Percentiles rank a stretch among this genome's conserved stretches.
Conservation (phyloP, 1,139 yeast genomes). For the Nakaseomyces nivariensis region DNA sequence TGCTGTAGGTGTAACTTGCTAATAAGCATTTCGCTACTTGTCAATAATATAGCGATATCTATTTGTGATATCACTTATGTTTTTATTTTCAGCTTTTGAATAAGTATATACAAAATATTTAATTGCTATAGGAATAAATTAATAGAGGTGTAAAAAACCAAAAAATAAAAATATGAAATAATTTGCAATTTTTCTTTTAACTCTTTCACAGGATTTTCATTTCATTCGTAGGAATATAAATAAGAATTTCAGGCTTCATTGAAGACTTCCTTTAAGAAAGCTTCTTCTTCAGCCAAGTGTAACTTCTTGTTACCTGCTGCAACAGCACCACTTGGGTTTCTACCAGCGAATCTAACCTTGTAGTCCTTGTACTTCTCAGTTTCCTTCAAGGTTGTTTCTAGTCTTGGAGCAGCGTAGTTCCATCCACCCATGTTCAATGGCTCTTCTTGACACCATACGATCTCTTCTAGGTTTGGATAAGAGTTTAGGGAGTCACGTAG, state of each 20-base stretch:
- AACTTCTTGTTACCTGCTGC: constrained; percentile 94
- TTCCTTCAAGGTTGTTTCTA: constrained; percentile 63
- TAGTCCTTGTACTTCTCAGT: constrained; percentile 55
- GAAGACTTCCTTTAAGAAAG: constrained; percentile 74
- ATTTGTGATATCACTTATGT: background rate
- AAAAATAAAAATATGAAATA: background rate
- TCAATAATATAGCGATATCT: too few species aligned
- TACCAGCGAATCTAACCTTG: constrained; percentile 79
- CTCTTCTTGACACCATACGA: constrained; percentile 98
- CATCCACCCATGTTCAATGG: constrained; percentile 96
- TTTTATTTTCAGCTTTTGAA: background rate
- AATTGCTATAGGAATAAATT: background rate
- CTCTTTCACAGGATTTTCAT: background rate
- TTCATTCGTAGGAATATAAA: background rate
- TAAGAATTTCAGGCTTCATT: constrained; percentile 1
- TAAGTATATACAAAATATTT: background rate
- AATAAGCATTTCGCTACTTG: too few species aligned
- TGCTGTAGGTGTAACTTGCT: too few species aligned
- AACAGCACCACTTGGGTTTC: constrained; percentile 96
- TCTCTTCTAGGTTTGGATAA: constrained; percentile 76
- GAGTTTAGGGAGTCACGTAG: constrained; percentile 72
- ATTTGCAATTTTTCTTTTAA: background rate
- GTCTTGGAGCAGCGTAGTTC: constrained; percentile 72
- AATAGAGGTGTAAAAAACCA: background rate
- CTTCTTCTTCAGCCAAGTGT: constrained; percentile 84